Conservation (phyloP, 257 asterid species). For the Prunella vulgaris region DNA sequence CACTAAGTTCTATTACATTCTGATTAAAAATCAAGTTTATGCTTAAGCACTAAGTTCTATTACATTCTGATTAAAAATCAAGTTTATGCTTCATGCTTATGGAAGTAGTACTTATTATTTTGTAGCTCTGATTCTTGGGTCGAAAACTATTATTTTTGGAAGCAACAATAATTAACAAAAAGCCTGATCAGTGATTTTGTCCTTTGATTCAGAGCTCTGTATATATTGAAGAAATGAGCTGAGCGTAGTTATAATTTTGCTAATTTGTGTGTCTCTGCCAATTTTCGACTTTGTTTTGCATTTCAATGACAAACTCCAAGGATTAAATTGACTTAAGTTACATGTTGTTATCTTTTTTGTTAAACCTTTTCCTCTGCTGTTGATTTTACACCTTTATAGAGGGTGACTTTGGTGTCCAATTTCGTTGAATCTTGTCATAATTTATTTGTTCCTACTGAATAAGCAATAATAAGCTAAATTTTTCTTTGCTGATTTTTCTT, state of each 20-base stretch:
- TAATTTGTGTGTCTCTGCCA: not conserved
- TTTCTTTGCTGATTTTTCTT: not conserved
- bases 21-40: slow-evolving; percentile 5
- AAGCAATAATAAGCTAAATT: not conserved
- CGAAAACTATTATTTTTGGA: not conserved
- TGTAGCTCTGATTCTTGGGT: not conserved
- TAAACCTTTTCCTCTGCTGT: not conserved
- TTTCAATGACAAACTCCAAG: no score
- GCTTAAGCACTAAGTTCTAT: slow-evolving; percentile 16
- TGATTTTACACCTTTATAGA: not conserved
- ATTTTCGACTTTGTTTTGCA: not conserved
- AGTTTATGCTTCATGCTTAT: not conserved
- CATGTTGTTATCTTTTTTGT: not conserved
- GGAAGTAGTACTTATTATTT: not conserved
- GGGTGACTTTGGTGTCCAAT: not conserved
- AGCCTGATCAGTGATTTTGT: not conserved
- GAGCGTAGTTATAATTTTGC: not conserved
- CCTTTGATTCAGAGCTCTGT: not conserved
- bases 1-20: slow-evolving; percentile 14
- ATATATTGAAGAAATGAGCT: not conserved
- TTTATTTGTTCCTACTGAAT: not conserved
- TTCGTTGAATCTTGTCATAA: not conserved
- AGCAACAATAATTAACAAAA: no score
- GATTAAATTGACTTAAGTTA: not conserved
- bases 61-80: slow-evolving; percentile 4